Base-by-base conservation (phyloP, 805 yeast genomes). In the Suhomyces xylopsoci region DNA sequence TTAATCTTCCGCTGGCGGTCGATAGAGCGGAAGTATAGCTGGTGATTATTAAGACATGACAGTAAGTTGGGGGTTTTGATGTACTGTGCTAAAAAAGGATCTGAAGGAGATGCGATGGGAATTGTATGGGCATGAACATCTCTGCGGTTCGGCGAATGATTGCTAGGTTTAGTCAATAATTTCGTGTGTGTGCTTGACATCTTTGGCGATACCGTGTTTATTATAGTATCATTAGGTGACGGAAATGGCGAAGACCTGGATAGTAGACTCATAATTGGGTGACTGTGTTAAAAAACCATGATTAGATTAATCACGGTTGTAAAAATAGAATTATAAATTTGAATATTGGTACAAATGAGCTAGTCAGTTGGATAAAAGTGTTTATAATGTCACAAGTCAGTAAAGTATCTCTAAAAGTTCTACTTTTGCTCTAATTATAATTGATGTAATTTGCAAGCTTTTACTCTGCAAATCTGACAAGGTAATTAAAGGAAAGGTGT, bases 71-170 rank as follows among this genome's bases (percentile, higher is more conserved):
- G 49, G n/a, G 55, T 55, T 38, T 61, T 61, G 42, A 65, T 49
- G 47, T 65, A 65, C 45, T 65, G 61, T 6, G 62, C 41, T 28
- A 65, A 51, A 50, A 62, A 65, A 4, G 63, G 59, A 45, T 64
- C 69, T 15, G 51, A 28, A 12, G 46, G 41, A 12, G 47, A 28
- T 9, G 47, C 47, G 8, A 25, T 28, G 41, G 42, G 40, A 4
- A 34, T 24, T 26, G 14, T 45, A 15, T 26, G 38, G 15, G 50
- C 22, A 7, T 46, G 26, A 12, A 9, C 42, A 19, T 38, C 42
- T 38, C 19, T 15, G 14, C 9, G 20, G 20, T 10, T 38, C 12
- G 22, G 14, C 24, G 42, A 38, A 17, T 17, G 42, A 38, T 19
- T 38, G 9, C 20, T 38, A 3, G 42, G 12, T 19, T 38, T 38